Evolutionary conservation across 306 rosid genomes (phyloP).

Genomic region (Gastrolobium bilobum): DNA sequence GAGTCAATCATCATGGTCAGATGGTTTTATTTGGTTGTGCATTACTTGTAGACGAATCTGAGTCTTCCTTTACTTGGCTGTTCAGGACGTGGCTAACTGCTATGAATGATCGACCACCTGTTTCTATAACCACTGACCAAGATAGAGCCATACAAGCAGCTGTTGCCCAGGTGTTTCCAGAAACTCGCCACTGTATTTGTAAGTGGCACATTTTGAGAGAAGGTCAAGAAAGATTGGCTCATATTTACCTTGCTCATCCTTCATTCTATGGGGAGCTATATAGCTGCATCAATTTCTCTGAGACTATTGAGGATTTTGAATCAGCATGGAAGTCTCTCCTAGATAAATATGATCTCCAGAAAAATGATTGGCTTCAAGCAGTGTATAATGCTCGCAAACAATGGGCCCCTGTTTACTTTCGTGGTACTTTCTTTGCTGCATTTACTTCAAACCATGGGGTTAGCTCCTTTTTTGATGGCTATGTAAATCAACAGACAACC

Average conservation of each 20-base stretch:
- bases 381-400: constrained; percentile 82
- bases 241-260: constrained; percentile 75
- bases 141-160: constrained; percentile 82
- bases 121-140: constrained; percentile 84
- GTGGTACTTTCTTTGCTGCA: constrained; percentile 75
- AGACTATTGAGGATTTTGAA: constrained; percentile 75
- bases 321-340: constrained; percentile 70
- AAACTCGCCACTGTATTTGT: constrained; percentile 79
- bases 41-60: constrained; percentile 78
- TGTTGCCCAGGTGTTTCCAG: constrained; percentile 68
- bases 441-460: constrained; percentile 66
- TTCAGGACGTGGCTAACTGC: constrained; percentile 83
- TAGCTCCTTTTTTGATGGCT: constrained; percentile 75
- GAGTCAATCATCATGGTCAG: constrained; percentile 85
- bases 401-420: constrained; percentile 93
- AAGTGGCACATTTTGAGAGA: constrained; percentile 93
- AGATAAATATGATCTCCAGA: constrained; percentile 64
- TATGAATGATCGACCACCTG: constrained; percentile 74
- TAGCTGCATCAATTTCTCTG: constrained; percentile 75
- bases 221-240: constrained; percentile 87
- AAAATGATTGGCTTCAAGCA: constrained; percentile 84
- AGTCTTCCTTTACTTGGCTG: constrained; percentile 79
- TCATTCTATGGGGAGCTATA: constrained; percentile 76
- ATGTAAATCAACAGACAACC: constrained; percentile 80
- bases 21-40: constrained; percentile 85